Percentiles rank a stretch among this genome's conserved stretches.
Evolutionary conservation across 2,329 filamentous ascomycete genomes (phyloP).

Genomic region (Talaromyces sp.): DNA sequence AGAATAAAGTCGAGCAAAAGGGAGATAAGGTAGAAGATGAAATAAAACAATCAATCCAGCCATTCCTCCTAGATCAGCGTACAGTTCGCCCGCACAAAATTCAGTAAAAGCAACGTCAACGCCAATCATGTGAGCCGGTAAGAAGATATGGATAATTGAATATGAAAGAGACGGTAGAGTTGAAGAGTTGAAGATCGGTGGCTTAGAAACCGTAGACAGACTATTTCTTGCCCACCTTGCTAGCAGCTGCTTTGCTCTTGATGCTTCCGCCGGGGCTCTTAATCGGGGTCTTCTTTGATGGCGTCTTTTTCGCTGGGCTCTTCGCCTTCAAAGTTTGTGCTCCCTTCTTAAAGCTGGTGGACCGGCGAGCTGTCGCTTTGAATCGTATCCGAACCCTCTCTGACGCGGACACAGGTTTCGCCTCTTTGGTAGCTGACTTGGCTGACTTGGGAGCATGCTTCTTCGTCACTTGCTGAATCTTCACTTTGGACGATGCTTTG

Average conservation of each 20-base stretch:
- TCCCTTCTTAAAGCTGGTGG: constrained; percentile 17
- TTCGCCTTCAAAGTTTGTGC: constrained; percentile 16
- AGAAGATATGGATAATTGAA: neutral
- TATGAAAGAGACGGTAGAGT: neutral
- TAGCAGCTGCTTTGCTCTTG: neutral
- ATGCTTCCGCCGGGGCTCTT: constrained; percentile 15
- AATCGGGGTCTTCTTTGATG: constrained; percentile 10
- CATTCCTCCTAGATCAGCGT: neutral
- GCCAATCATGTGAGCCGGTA: neutral
- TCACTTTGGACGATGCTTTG: constrained; percentile 17
- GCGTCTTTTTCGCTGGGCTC: constrained; percentile 15
- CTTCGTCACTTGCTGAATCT: constrained; percentile 3
- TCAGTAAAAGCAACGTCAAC: neutral
- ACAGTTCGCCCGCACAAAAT: neutral
- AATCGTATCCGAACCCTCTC: constrained; percentile 17
- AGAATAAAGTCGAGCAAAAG: neutral
- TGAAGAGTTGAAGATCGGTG: neutral
- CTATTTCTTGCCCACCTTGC: neutral
- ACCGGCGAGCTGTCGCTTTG: constrained; percentile 17
- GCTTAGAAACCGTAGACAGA: neutral
- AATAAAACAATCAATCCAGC: neutral
- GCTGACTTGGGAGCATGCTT: neutral
- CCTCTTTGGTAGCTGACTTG: neutral
- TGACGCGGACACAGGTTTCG: constrained; percentile 7
- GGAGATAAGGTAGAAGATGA: neutral